Evolutionary conservation across 352 stramenopile species (phyloP), one percentile per base, ranked within the genome.

Genomic region (Phytophthora sansomeana): DNA sequence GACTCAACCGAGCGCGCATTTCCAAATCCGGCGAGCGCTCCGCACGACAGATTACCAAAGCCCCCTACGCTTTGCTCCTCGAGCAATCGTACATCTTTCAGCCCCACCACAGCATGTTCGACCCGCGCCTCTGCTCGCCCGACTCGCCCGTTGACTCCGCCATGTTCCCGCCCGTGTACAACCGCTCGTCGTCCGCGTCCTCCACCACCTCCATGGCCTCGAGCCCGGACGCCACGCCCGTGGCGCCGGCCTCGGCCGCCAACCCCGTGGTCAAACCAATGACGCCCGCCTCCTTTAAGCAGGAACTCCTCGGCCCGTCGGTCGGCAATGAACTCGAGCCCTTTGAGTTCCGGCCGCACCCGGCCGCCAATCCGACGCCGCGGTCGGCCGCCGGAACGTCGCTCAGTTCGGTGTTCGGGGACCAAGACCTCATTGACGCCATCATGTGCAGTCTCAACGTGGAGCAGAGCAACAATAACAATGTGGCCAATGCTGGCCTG

Each of bases 361-460:
- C 54, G 13, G 28, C 6, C 26, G 14, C 26, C 9, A 63, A 52
- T 30, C 66, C 56, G 11, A 67, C 59, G 35, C 68, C 58, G 3
- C 69, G 39, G 35, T 74, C 41, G 41, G 64, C 64, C 33, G 77
- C 66, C 9, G 49, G 66, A 43, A 80, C 76, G 46, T 87, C 83
- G 33, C 80, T 92, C 65, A 87, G 71, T 67, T 92, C 83, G 24
- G 81, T 93, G 46, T 93, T 93, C 56, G 82, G 81, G 24, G 85
- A 93, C 60, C 77, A 86, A 54, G 85, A 91, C 30, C 78, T 93
- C 35, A 79, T 92, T 26, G 84, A 93, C 70, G 81, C 85, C 52
- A 92, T 93, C 71, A 90, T 93, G 80, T 80, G 60, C 49, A 92
- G 85, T 36, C 78, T 93, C 52, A 85, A 81, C 48, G 61, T 74